Evolutionary conservation across 2,329 filamentous ascomycete genomes (phyloP).

Genomic region (Hyphodiscus sp.): DNA sequence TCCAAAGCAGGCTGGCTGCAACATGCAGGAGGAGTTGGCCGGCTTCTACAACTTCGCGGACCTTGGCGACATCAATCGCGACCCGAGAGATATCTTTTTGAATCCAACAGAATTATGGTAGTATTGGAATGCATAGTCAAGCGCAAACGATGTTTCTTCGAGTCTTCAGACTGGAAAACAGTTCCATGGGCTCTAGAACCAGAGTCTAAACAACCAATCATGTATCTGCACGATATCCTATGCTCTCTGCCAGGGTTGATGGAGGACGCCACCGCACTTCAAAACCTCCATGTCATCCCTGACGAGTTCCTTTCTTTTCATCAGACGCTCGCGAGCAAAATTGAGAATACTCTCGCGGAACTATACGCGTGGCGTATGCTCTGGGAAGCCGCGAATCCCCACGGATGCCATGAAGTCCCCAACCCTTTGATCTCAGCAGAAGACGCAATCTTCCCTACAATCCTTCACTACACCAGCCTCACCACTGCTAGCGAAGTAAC

Average conservation of each 20-base stretch:
- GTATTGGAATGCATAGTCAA: background rate
- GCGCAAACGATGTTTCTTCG: slow-evolving; percentile 7
- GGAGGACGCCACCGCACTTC: slow-evolving; percentile 2
- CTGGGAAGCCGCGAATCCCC: slow-evolving; percentile 1
- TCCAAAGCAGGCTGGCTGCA: slow-evolving; percentile 1
- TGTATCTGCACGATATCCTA: slow-evolving; percentile 4
- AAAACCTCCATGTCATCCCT: background rate
- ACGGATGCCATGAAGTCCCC: slow-evolving; percentile 1
- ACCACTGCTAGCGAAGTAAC: background rate
- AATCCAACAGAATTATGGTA: slow-evolving; percentile 1
- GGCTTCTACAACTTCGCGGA: slow-evolving; percentile 7
- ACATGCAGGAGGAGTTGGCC: slow-evolving; percentile 6
- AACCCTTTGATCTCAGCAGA: too few species aligned
- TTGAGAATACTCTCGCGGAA: background rate
- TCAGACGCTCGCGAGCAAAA: background rate
- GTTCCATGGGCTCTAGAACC: slow-evolving; percentile 6
- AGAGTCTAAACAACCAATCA: background rate
- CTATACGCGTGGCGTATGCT: slow-evolving; percentile 2
- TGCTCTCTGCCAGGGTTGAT: slow-evolving; percentile 7
- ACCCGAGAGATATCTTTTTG: slow-evolving; percentile 1
- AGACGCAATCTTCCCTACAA: too few species aligned
- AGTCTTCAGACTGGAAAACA: slow-evolving; percentile 5
- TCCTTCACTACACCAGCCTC: too few species aligned
- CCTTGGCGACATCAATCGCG: slow-evolving; percentile 1
- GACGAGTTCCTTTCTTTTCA: background rate